Base-by-base conservation (phyloP, 352 stramenopile genomes). In the Peronospora belbahrii region DNA sequence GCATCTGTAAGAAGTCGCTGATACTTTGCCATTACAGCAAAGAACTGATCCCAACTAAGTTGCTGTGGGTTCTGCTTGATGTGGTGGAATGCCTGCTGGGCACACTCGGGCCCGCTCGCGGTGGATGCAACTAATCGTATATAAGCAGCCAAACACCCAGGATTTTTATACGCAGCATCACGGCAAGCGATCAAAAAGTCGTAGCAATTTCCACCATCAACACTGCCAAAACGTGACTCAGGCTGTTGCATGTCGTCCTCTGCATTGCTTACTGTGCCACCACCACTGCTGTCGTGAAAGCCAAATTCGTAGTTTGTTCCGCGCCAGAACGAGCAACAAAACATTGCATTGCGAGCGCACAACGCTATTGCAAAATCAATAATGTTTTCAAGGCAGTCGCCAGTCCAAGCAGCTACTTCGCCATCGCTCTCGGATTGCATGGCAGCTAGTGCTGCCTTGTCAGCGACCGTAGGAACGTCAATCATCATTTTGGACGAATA, bases 11-110 rank as follows among this genome's bases (percentile, higher is more conserved):
- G 64, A 15, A 93, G 52, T 6, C 81, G 65, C 40, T 89, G 74
- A 57, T 93, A 93, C 52, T 89, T 93, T 30, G 70, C 57, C 74
- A 93, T 90, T 8, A 88, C 81, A 1, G 50, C 57, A 49, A 93
- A 93, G 27, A 90, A 93, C 13, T 89, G 78, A 48, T 90, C 76
- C 81, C 81, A 93, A 42, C 68, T 85, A 33, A 93, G 48, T 24
- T 87, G 65, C 18, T 67, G 48, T 6, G 81, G 81, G 56, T 89
- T 93, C 39, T 86, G 75, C 64, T 93, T 93, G 31, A 93, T 70
- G 56, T 93, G 81, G 42, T 88, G 77, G 60, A 90, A 93, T 44
- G 81, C 78, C 14, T 74, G 59, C 45, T 88, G 74, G 8, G 78
- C 78, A 45, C 79, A 88, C 17, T 85, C 76, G 11, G 70, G 67